These are phyloP conservation scores for Moesziomyces antarcticus DNA, from an alignment of 1,284 basidiomycete genomes.

Conservation along the genomic window DNA sequence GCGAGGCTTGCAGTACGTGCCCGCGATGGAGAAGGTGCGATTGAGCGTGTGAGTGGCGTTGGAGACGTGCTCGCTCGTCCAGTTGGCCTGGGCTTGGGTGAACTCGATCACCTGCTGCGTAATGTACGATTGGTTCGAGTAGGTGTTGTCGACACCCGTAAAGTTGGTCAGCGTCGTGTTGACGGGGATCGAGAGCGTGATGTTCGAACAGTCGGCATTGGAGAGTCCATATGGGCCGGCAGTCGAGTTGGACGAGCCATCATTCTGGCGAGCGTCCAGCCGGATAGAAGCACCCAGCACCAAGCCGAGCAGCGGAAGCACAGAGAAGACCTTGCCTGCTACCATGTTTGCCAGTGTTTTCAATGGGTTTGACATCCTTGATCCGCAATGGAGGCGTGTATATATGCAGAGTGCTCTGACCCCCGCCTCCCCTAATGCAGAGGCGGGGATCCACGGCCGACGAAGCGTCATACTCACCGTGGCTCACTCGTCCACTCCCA, in stretches of 20 bases:
- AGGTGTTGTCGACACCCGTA: constrained; percentile 35
- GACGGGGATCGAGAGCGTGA: constrained; percentile 25
- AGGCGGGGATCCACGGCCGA: no score
- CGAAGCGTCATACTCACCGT: no score
- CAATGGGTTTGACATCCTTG: no score
- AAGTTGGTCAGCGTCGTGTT: constrained; percentile 37
- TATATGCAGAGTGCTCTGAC: no score
- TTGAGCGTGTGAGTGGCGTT: constrained; percentile 15
- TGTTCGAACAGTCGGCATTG: constrained; percentile 34
- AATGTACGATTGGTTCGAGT: constrained; percentile 47
- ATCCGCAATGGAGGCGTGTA: no score
- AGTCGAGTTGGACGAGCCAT: constrained; percentile 1
- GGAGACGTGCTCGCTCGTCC: constrained; percentile 29
- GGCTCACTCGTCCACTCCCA: no score
- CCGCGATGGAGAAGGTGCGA: constrained; percentile 33
- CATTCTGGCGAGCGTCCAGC: constrained; percentile 9
- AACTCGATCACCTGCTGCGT: constrained; percentile 35
- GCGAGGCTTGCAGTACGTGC: constrained; percentile 40
- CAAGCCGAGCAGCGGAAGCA: constrained; percentile 15
- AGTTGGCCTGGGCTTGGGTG: constrained; percentile 28
- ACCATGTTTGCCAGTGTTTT: constrained; percentile 10
- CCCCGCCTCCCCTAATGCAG: no score
- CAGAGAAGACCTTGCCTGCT: constrained; percentile 4
- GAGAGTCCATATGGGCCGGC: constrained; percentile 43
- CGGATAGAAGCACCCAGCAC: constrained; percentile 23